A percentile compares a stretch with the other conserved stretches of the same genome.
phyloP scores from a whole-genome alignment of 768 basidiomycete genomes.

The Lactarius hatsudake region DNA sequence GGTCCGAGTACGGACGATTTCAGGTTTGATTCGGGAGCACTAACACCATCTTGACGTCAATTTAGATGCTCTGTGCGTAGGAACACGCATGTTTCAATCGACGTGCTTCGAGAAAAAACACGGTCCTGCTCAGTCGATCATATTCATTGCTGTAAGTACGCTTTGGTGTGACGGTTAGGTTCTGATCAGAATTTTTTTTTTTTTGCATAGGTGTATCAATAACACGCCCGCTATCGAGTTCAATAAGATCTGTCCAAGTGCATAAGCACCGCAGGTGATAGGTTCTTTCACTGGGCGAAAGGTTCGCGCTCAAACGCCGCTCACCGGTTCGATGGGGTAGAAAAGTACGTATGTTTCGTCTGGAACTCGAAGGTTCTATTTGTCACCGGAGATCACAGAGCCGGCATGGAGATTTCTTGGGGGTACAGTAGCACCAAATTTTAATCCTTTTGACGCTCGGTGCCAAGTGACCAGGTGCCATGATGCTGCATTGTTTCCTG shows the following conservation, averaged over 20 bases:
- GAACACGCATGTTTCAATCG: neutral
- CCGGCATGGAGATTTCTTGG: too few species aligned
- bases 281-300: neutral
- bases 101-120: neutral
- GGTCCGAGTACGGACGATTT: neutral
- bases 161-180: neutral
- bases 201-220: neutral
- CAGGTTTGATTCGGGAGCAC: neutral
- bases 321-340: neutral
- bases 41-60: neutral
- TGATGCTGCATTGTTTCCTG: neutral
- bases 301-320: neutral
- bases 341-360: neutral
- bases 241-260: too few species aligned
- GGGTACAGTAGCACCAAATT: too few species aligned
- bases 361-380: too few species aligned
- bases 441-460: neutral
- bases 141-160: neutral
- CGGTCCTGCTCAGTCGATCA: neutral
- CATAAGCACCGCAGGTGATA: neutral
- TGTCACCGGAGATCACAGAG: too few species aligned
- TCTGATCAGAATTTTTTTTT: neutral
- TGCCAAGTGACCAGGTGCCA: neutral
- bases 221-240: neutral
- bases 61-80: neutral